Percentiles rank a stretch among this genome's conserved stretches.
These are phyloP conservation scores for Bauhinia variegata DNA, from an alignment of 306 rosid species.

Conservation along the genomic window DNA sequence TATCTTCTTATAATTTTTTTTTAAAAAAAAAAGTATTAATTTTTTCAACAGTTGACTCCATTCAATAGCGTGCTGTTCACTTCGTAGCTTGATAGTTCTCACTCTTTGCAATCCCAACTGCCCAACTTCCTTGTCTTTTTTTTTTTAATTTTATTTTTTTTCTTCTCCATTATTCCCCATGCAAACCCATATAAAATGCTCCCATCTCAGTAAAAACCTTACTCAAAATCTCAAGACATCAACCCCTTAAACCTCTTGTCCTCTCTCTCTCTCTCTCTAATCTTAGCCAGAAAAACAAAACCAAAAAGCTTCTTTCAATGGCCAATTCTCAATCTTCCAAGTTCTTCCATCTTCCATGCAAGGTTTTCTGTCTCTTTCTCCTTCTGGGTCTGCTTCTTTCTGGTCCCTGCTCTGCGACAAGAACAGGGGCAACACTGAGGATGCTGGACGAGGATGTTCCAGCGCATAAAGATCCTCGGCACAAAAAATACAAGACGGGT, in stretches of 20 bases:
- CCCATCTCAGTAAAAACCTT: constrained; percentile 4
- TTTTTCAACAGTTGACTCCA: constrained; percentile 58
- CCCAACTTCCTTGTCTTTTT: constrained; percentile 38
- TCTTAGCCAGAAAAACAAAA: too few relatives aligned
- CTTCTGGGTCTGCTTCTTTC: constrained; percentile 41
- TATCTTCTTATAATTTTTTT: too few relatives aligned
- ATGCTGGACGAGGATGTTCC: constrained; percentile 17
- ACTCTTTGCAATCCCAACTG: constrained; percentile 37
- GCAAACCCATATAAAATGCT: constrained; percentile 48
- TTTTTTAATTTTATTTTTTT: too few relatives aligned
- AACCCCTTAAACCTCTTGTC: constrained; percentile 8
- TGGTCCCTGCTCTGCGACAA: constrained; percentile 56
- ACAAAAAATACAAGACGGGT: constrained; percentile 21
- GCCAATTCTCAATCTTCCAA: constrained; percentile 44
- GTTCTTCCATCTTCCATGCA: constrained; percentile 33
- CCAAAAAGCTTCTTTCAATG: constrained; percentile 38
- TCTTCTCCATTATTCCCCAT: constrained; percentile 39
- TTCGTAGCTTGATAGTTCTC: constrained; percentile 34
- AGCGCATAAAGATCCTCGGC: constrained; percentile 15
- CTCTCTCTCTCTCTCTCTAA: background rate
- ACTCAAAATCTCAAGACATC: constrained; percentile 17
- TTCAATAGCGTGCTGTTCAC: constrained; percentile 52
- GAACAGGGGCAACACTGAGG: constrained; percentile 48
- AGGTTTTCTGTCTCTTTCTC: constrained; percentile 28
- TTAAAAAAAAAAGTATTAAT: too few relatives aligned